Percentiles rank a stretch among this genome's conserved stretches.
These are phyloP conservation scores for Verticillium klebahnii DNA, from an alignment of 2,329 filamentous ascomycete genomes.

Conservation along the genomic window DNA sequence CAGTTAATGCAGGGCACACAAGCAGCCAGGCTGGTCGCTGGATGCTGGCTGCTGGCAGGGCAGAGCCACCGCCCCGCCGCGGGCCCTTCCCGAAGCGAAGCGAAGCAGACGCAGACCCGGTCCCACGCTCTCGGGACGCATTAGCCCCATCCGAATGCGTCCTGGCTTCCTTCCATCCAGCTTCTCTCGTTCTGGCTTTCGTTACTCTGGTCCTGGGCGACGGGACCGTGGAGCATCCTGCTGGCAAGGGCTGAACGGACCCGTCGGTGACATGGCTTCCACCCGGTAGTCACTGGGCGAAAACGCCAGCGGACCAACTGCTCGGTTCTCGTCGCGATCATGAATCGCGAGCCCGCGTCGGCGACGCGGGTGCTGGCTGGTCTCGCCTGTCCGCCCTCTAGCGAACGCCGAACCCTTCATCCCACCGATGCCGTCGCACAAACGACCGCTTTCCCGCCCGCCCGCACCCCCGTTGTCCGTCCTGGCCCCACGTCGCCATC, in stretches of 20 bases:
- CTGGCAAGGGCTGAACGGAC: neutral
- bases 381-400: neutral
- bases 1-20: neutral
- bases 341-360: neutral
- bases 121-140: neutral
- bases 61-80: neutral
- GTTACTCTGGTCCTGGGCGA: too few species aligned
- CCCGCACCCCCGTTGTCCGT: neutral
- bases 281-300: neutral
- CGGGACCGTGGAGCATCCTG: neutral
- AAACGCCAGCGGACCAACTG: neutral
- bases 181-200: neutral
- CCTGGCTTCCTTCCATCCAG: neutral
- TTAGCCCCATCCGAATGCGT: neutral
- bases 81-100: neutral
- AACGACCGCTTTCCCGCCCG: neutral
- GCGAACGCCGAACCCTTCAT: neutral
- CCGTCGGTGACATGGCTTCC: neutral
- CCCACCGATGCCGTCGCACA: neutral
- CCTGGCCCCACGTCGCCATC: neutral
- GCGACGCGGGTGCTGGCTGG: neutral
- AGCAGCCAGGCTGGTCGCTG: neutral
- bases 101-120: neutral
- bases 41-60: neutral
- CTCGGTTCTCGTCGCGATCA: neutral